A percentile compares a stretch with the other conserved stretches of the same genome.
phyloP scores from a whole-genome alignment of 192 early-diverging fungal species.

The Cetraspora pellucida region DNA sequence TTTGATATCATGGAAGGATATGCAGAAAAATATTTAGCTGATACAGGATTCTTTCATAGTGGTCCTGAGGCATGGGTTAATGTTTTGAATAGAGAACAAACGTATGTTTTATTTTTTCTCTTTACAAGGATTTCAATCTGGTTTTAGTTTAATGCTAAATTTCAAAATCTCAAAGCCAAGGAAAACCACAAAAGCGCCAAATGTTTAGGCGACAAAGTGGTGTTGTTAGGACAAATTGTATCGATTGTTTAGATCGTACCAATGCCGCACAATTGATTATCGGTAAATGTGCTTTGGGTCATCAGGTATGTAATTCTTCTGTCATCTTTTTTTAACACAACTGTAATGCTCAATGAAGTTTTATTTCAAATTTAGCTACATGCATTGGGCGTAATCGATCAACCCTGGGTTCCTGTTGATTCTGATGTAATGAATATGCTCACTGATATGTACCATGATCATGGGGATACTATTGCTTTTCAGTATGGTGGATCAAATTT shows the following conservation, averaged over 20 bases:
- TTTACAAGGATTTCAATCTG: not conserved
- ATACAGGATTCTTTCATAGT: constrained; percentile 93
- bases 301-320: constrained; percentile 56
- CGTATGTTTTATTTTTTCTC: not conserved
- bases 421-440: constrained; percentile 91
- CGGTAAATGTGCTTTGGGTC: constrained; percentile 89
- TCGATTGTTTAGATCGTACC: constrained; percentile 97
- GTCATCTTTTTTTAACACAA: not conserved
- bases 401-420: constrained; percentile 84
- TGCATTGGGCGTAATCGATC: constrained; percentile 81
- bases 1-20: constrained; percentile 87
- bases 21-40: constrained; percentile 79
- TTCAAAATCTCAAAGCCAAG: constrained; percentile 1
- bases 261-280: constrained; percentile 97
- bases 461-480: constrained; percentile 94
- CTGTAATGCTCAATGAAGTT: not conserved
- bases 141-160: not conserved
- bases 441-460: constrained; percentile 96
- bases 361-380: constrained; percentile 56
- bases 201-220: constrained; percentile 69
- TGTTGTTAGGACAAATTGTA: constrained; percentile 93
- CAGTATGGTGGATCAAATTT: constrained; percentile 97
- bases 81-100: constrained; percentile 35
- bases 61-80: constrained; percentile 63
- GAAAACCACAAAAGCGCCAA: constrained; percentile 33